Percentiles rank a stretch among this genome's conserved stretches.
Conservation (phyloP, 495 filamentous ascomycete genomes). For the Venustampulla echinocandica region DNA sequence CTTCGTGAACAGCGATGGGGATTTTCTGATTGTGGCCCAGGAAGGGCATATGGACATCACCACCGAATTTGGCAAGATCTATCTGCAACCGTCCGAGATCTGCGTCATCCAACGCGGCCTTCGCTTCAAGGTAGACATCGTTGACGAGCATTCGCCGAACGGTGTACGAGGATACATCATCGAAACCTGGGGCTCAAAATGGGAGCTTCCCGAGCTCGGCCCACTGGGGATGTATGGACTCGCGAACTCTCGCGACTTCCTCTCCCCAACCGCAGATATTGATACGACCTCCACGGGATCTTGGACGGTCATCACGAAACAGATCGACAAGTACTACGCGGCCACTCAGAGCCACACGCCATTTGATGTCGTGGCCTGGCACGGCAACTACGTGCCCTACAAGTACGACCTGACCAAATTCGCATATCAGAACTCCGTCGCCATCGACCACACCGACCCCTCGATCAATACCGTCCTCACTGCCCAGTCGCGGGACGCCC, state of each 20-base stretch:
- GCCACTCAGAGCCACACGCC: slow-evolving; percentile 63
- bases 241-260: slow-evolving; percentile 73
- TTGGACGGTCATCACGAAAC: slow-evolving; percentile 52
- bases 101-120: slow-evolving; percentile 78
- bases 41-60: slow-evolving; percentile 73
- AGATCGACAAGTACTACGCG: slow-evolving; percentile 53
- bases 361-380: slow-evolving; percentile 68
- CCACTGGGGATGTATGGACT: slow-evolving; percentile 78
- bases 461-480: slow-evolving; percentile 77
- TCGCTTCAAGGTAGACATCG: slow-evolving; percentile 59
- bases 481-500: slow-evolving; percentile 50
- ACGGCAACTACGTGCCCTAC: slow-evolving; percentile 70
- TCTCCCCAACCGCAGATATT: slow-evolving; percentile 54
- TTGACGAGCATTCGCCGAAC: slow-evolving; percentile 22
- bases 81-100: slow-evolving; percentile 77
- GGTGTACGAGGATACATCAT: slow-evolving; percentile 70
- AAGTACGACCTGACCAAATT: slow-evolving; percentile 73
- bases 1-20: slow-evolving; percentile 79
- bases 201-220: slow-evolving; percentile 71
- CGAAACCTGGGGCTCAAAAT: slow-evolving; percentile 77
- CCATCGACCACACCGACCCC: slow-evolving; percentile 75
- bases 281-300: slow-evolving; percentile 33
- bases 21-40: slow-evolving; percentile 73
- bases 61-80: slow-evolving; percentile 68
- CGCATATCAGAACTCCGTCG: slow-evolving; percentile 56